Conservation (phyloP, 192 early-diverging fungal genomes). For the Podila clonocystis region DNA sequence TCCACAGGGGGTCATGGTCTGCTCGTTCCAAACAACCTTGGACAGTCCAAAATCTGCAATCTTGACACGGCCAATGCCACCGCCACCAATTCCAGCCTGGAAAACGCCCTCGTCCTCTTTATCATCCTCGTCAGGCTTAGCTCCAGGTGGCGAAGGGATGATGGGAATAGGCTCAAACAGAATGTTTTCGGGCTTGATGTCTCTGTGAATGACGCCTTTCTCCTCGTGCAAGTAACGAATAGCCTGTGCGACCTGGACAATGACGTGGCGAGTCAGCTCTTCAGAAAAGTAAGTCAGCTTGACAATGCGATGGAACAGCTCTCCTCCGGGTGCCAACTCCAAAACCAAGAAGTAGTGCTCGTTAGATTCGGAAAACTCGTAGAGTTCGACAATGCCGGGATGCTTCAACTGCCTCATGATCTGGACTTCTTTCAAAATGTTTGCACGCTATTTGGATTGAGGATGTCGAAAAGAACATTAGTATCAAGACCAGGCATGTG, state of each 20-base stretch:
- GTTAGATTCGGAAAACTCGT: constrained; percentile 80
- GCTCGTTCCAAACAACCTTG: constrained; percentile 85
- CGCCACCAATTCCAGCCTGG: constrained; percentile 77
- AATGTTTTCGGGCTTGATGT: constrained; percentile 96
- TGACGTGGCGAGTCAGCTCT: constrained; percentile 80
- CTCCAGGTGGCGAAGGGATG: constrained; percentile 55
- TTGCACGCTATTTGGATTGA: constrained; percentile 64
- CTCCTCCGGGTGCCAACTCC: constrained; percentile 89
- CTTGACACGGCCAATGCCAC: constrained; percentile 85
- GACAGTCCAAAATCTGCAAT: constrained; percentile 93
- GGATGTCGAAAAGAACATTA: not conserved
- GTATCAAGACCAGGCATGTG: not conserved
- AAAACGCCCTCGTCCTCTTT: constrained; percentile 82
- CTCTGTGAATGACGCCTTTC: constrained; percentile 85
- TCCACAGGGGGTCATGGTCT: constrained; percentile 90
- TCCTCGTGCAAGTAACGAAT: constrained; percentile 88
- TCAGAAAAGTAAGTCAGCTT: constrained; percentile 86
- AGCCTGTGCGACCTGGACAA: constrained; percentile 86
- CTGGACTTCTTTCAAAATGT: constrained; percentile 88
- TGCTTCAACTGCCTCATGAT: constrained; percentile 87
- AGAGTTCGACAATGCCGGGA: constrained; percentile 77
- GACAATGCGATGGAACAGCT: constrained; percentile 90
- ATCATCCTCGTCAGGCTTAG: constrained; percentile 66
- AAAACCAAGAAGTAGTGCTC: constrained; percentile 82
- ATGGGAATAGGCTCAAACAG: constrained; percentile 79